Percentiles rank a stretch among this genome's conserved stretches.
These are phyloP conservation scores for Yarrowia bubula DNA, from an alignment of 805 yeast genomes.

Conservation along the genomic window DNA sequence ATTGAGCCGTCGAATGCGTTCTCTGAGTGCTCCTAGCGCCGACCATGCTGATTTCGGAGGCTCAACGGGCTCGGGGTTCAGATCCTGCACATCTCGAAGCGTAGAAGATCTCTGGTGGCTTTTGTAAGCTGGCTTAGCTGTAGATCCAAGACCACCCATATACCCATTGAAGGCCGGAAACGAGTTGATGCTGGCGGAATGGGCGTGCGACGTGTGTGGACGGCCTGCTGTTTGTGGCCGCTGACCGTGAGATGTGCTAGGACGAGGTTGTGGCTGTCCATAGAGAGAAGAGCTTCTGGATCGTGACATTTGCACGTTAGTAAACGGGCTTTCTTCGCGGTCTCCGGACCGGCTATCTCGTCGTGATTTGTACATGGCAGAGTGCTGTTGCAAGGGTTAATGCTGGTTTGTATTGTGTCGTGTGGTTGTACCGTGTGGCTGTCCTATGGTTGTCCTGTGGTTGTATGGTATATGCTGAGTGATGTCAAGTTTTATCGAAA, in stretches of 20 bases:
- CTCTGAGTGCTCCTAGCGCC: conserved; percentile 9
- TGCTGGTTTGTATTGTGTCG: neutral
- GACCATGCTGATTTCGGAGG: conserved; percentile 4
- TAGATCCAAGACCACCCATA: neutral
- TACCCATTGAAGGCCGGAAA: neutral
- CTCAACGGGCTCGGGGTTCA: neutral
- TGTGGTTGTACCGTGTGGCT: neutral
- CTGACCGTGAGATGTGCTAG: neutral
- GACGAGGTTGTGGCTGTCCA: neutral
- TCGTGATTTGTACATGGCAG: neutral
- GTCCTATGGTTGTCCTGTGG: no score
- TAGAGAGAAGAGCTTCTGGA: conserved; percentile 22
- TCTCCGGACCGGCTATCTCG: neutral
- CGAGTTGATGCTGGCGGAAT: neutral
- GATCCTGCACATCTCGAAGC: neutral
- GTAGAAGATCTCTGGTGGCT: neutral
- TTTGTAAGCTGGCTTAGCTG: neutral
- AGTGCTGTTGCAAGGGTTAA: neutral
- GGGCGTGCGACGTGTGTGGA: conserved; percentile 6
- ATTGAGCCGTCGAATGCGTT: conserved; percentile 9
- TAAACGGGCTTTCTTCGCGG: conserved; percentile 11
- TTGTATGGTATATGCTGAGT: no score
- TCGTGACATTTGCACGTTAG: neutral
- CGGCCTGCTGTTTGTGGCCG: conserved; percentile 16
- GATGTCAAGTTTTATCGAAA: no score